Evolutionary conservation across 1,284 basidiomycete genomes (phyloP), one percentile per base, ranked within the genome.

Genomic region (Irpex lacteus): DNA sequence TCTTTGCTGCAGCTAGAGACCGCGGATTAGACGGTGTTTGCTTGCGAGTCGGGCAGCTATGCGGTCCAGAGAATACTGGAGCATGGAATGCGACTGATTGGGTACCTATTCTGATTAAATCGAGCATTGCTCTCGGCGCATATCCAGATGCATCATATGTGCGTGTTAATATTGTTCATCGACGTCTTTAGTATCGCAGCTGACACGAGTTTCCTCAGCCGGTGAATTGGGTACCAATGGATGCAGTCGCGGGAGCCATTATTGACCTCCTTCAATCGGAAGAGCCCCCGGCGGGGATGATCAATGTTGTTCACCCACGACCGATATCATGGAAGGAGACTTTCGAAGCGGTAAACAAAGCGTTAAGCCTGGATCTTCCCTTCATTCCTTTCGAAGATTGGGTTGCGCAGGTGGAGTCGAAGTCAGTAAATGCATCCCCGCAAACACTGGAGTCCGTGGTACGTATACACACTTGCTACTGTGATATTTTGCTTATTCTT

Each of bases 71-170:
- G 5, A 26, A 40, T 2, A 60, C 60, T 2, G 66, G 66, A 11
- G 66, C 63, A 13, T 67, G 66, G 66, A 59, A 53, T 5, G 60
- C 47, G 11, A 64, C 58, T 6, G 66, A 67, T 5, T 67, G 66
- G 66, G 40, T 67, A 9, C 66, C 66, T 3, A 65, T 65, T 19
- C 49, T 67, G 15, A 57, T 67, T n/a, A 67, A 63, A 58, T 54
- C 62, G 21, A 64, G 62, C 58, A 70, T 73, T 13, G 40, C 52
- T 5, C 49, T 65, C n/a, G 61, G 59, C 1, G 34, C 44, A 5
- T 34, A 62, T 2, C 64, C 64, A 3, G 64, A 65, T 32, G 34
- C 62, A 18, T 63, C 70, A 49, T 58, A 34, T 1, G 73, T 76
- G 59, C 59, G 71, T 72, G 5, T 5, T 18, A 19, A 53, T 19